Evolutionary conservation across 305 asterid genomes (phyloP), one percentile per base, ranked within the genome.

Genomic region (Fraxinus floribunda): DNA sequence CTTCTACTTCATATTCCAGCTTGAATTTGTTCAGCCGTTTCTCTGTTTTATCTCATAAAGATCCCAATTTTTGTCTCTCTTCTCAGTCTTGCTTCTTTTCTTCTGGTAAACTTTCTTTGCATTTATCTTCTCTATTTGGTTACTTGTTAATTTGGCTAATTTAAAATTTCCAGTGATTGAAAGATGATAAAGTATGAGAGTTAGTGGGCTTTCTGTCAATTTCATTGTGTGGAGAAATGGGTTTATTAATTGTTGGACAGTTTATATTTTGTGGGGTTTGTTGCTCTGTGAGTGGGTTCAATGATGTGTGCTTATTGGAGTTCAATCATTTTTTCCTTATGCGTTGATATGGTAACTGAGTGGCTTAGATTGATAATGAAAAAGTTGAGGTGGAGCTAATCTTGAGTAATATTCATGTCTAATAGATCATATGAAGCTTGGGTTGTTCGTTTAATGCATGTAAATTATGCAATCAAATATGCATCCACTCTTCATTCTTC

Each of bases 31-130:
- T 78, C 78, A 76, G 32, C 60, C 78, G 86, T 36, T 82, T 79
- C 78, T 77, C 80, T 80, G 83, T 64, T 24, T 26, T 74, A 10
- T 83, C 86, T 80, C 80, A 46, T 75, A 60, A 38, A 82, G 57
- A 64, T 77, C 70, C 71, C 0, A 79, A 0, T 79, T 82, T 80
- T 71, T 41, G 81, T 70, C 39, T 70, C 79, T 79, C 86, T 35
- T 78, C 78, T 15, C 90, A 60, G 34, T 9, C 77, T 83, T 90
- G 92, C 60, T 57, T 71, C 24, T 80, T 81, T 49, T 84, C 90
- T 49, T 62, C 92, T n/a, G 90, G 95, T 91, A 87, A 86, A 49
- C 26, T 70, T 16, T 72, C 77, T 32, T 72, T 78, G 64, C 38
- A 11, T 57, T 46, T 64, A 24, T 49, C 68, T 52, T 8, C 79